Evolutionary conservation across 805 yeast genomes (phyloP), one percentile per base, ranked within the genome.

Genomic region (Barnettozyma siamensis): DNA sequence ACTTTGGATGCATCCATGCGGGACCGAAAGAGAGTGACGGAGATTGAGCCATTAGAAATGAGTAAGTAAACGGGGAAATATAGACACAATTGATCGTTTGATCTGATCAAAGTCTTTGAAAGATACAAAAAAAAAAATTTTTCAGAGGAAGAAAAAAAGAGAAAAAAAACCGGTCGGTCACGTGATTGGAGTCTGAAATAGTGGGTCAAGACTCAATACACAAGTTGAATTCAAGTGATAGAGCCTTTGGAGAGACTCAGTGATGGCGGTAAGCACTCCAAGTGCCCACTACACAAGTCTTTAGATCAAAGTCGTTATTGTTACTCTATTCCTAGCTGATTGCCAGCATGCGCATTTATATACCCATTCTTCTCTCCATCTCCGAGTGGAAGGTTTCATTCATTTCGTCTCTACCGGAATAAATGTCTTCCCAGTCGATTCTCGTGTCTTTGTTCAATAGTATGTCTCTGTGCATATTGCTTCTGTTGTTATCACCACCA

Each of bases 401-500:
- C 24, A 15, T 17, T 4, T 11, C 16, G 12, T 37, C 55, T 63
- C 41, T 54, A 60, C 74, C 83, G 21, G 70, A 69, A 61, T 89
- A 89, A 17, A 91, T 73, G 55, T 93, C 98, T 55, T 93, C 98
- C 97, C 98, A 91, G 54, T 87, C 96, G 32, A 91, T 66, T 13
- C 77, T 63, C 17, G 80, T 64, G 44, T 93, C 98, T 55, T 76
- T 81, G 65, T 86, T 86, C 57, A 78, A 60, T 43, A 93, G 70
- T 40, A 93, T 84, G 57, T 89, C 96, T 45, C 70, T 73, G 57
- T 87, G 95, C 45, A 87, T 43, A 44, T 74, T 69, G 34, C 72
- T 66, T 7, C 76, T 53, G 16, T 27, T 24, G n/a, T 19, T 17
- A 24, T 20, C 24, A 7, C 79, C 83, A 12, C 88, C 88, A 11